A percentile compares a stretch with the other conserved stretches of the same genome.
These are phyloP conservation scores for Albizia julibrissin DNA, from an alignment of 306 rosid genomes.

Conservation along the genomic window DNA sequence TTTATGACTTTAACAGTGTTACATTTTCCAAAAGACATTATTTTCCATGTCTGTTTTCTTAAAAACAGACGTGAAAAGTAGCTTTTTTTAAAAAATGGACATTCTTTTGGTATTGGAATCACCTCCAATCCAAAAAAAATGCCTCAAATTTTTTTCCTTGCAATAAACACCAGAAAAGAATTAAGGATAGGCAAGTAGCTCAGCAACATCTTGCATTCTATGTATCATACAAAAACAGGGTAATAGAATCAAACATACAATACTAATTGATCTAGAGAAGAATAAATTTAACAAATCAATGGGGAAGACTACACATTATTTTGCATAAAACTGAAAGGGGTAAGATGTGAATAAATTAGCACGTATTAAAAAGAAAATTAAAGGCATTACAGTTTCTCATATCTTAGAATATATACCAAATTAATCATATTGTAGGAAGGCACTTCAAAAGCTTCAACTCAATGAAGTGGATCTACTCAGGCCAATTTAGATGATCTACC, in stretches of 20 bases:
- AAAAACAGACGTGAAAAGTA: no score
- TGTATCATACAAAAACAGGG: conserved; percentile 34
- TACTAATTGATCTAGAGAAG: conserved; percentile 20
- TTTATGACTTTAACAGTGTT: no score
- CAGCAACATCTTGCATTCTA: conserved; percentile 98
- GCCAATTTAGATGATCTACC: conserved; percentile 39
- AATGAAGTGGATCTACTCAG: neutral
- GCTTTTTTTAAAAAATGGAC: no score
- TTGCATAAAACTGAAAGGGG: conserved; percentile 7
- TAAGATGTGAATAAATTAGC: conserved; percentile 18
- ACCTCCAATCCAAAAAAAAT: no score
- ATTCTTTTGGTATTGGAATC: no score
- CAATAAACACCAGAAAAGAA: no score
- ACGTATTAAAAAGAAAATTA: conserved; percentile 17
- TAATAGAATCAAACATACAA: conserved; percentile 6
- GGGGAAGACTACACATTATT: conserved; percentile 18
- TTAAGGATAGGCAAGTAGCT: conserved; percentile 54
- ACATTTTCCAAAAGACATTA: no score
- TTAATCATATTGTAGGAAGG: neutral
- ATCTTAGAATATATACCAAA: neutral
- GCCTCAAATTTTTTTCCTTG: no score
- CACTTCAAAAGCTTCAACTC: neutral
- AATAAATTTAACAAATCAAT: conserved; percentile 25
- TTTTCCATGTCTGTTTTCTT: no score
- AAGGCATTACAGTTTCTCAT: neutral